These are phyloP conservation scores for Claviceps fusiformis DNA, from an alignment of 2,329 filamentous ascomycete species.

Conservation along the genomic window DNA sequence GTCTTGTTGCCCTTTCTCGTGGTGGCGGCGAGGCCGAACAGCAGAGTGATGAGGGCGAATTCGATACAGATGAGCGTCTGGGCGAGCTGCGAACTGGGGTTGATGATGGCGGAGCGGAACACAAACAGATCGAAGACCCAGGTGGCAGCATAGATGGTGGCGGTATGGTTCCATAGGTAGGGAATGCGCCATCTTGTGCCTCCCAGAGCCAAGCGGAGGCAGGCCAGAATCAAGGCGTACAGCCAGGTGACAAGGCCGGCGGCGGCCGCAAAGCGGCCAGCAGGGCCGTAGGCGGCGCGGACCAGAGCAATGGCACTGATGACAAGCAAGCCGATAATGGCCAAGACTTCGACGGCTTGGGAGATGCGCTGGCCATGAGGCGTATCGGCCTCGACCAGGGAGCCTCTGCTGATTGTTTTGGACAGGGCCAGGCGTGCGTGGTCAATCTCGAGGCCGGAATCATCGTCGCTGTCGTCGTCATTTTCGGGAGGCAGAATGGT, in stretches of 20 bases:
- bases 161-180: constrained; percentile 85
- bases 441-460: constrained; percentile 39
- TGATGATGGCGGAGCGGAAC: constrained; percentile 76
- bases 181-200: constrained; percentile 54
- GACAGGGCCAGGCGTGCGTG: constrained; percentile 43
- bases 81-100: constrained; percentile 50
- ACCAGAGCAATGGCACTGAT: constrained; percentile 54
- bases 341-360: constrained; percentile 60
- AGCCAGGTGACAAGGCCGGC: constrained; percentile 62
- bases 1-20: constrained; percentile 88
- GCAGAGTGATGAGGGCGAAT: constrained; percentile 60
- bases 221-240: constrained; percentile 64
- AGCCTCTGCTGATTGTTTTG: constrained; percentile 48
- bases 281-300: constrained; percentile 42
- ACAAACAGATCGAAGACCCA: constrained; percentile 66
- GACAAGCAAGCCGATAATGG: constrained; percentile 56
- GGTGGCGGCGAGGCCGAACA: constrained; percentile 63
- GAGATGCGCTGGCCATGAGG: constrained; percentile 61
- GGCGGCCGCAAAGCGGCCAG: constrained; percentile 46
- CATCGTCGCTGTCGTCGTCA: constrained; percentile 46
- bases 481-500: constrained; percentile 38
- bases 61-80: constrained; percentile 56
- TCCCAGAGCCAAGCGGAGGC: constrained; percentile 55
- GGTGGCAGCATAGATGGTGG: constrained; percentile 64
- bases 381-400: constrained; percentile 57